phyloP scores from a whole-genome alignment of 257 asterid genomes.

The Petunia secreta region DNA sequence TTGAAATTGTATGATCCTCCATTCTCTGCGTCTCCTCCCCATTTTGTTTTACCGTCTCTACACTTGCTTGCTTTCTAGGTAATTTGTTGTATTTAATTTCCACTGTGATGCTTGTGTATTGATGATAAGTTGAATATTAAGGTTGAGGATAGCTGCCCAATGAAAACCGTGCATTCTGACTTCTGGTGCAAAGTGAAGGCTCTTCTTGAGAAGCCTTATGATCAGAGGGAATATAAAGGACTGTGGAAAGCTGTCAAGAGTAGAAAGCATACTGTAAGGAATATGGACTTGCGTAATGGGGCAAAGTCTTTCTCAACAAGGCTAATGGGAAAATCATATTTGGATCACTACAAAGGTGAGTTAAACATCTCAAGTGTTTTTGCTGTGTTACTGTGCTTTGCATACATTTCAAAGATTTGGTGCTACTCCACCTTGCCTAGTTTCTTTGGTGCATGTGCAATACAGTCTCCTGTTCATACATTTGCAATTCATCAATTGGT shows the following conservation, averaged over 20 bases:
- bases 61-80: neutral
- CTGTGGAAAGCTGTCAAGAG: slow-evolving; percentile 21
- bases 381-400: neutral
- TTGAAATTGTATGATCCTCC: slow-evolving; percentile 19
- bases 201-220: slow-evolving; percentile 25
- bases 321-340: slow-evolving; percentile 23
- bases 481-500: no score
- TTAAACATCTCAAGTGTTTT: neutral
- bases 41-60: slow-evolving; percentile 9
- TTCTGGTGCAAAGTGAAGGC: slow-evolving; percentile 22
- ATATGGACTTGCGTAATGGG: slow-evolving; percentile 25
- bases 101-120: slow-evolving; percentile 13
- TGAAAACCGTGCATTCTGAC: slow-evolving; percentile 9
- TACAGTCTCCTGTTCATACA: no score
- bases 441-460: no score
- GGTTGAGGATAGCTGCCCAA: slow-evolving; percentile 23
- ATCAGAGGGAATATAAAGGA: slow-evolving; percentile 13
- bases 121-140: slow-evolving; percentile 16
- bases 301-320: neutral
- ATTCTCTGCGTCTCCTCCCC: slow-evolving; percentile 20
- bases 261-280: slow-evolving; percentile 10
- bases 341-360: slow-evolving; percentile 24
- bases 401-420: neutral
- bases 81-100: neutral
- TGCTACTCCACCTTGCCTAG: neutral